These are phyloP conservation scores for Leishmania amazonensis DNA, from an alignment of 208 protist genomes.

Conservation along the genomic window DNA sequence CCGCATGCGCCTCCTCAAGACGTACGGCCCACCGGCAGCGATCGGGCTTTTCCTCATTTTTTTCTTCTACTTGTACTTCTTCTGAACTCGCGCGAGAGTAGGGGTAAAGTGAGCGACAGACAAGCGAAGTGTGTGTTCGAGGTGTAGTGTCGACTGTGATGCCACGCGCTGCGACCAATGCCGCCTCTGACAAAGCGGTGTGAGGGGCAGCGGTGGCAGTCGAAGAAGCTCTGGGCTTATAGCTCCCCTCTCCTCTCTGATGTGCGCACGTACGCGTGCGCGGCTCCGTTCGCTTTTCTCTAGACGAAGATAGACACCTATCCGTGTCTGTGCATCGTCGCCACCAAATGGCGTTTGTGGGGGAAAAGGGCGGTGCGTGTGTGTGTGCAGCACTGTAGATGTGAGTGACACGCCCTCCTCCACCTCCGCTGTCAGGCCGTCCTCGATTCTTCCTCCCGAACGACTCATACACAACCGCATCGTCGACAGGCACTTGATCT, in stretches of 20 bases:
- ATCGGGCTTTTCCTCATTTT: constrained; percentile 61
- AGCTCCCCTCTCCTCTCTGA: not conserved
- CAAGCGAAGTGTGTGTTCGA: not conserved
- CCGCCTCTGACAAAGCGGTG: not conserved
- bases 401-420: not conserved
- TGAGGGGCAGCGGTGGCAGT: not conserved
- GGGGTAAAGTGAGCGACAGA: not conserved
- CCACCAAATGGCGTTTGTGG: not conserved
- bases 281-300: not conserved
- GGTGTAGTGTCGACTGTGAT: not conserved
- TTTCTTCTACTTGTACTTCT: constrained; percentile 89
- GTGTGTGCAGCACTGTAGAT: not conserved
- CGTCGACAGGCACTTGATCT: not conserved
- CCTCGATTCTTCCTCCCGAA: not conserved
- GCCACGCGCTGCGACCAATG: not conserved
- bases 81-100: constrained; percentile 28
- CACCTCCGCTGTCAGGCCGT: not conserved
- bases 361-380: not conserved
- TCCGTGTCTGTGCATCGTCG: not conserved
- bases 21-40: constrained; percentile 83
- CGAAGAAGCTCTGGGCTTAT: not conserved
- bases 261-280: not conserved
- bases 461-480: not conserved
- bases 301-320: not conserved
- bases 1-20: constrained; percentile 81